phyloP scores from a whole-genome alignment of 768 basidiomycete genomes.

The Lentinula aciculospora region DNA sequence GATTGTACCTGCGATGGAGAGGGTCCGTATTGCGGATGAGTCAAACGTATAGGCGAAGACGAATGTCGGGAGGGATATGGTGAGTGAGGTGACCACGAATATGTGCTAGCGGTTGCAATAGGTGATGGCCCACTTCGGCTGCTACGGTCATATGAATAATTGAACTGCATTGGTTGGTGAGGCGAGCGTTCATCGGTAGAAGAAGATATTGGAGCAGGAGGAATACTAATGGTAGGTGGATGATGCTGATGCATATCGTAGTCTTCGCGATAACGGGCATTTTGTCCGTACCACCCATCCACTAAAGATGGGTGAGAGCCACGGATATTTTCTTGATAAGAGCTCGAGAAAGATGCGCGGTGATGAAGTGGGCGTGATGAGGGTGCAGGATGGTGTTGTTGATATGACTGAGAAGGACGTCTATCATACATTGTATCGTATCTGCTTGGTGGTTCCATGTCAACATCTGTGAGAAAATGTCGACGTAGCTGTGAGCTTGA shows the following conservation, averaged over 20 bases:
- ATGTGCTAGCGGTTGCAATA: neutral
- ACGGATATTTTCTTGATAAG: neutral
- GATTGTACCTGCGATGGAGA: neutral
- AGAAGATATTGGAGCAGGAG: constrained; percentile 1
- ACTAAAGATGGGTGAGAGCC: neutral
- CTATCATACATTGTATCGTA: neutral
- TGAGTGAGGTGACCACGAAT: neutral
- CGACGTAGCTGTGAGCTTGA: constrained; percentile 10
- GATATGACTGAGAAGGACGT: neutral
- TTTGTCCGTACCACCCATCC: constrained; percentile 1
- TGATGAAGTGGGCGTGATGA: neutral
- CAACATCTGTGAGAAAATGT: neutral
- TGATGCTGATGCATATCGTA: neutral
- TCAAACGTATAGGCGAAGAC: constrained; percentile 2
- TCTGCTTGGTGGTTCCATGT: neutral
- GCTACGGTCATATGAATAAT: constrained; percentile 10
- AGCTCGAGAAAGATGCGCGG: neutral
- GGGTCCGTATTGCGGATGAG: constrained; percentile 5
- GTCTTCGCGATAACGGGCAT: neutral
- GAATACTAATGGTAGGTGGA: constrained; percentile 6
- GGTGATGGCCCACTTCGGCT: constrained; percentile 2
- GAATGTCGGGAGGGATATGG: constrained; percentile 6
- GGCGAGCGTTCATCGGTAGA: constrained; percentile 4
- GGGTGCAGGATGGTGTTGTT: neutral
- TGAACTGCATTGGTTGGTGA: constrained; percentile 1